A percentile compares a stretch with the other conserved stretches of the same genome.
These are phyloP conservation scores for Cladosporium oxysporum DNA, from an alignment of 2,329 filamentous ascomycete species.

Conservation along the genomic window DNA sequence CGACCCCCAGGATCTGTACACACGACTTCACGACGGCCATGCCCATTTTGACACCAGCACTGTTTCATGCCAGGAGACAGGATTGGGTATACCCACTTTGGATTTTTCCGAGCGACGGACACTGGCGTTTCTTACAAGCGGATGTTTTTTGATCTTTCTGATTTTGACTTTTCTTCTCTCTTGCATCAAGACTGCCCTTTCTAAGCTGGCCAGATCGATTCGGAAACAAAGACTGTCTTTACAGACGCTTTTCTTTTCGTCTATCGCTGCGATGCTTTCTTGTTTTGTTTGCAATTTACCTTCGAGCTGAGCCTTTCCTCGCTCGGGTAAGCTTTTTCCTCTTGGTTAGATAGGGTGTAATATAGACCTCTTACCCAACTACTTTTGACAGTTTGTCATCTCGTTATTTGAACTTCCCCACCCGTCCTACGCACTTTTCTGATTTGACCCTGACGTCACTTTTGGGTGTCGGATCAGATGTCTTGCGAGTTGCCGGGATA, in stretches of 20 bases:
- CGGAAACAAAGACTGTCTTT: constrained; percentile 6
- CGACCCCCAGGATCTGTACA: not conserved
- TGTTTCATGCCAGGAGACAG: constrained; percentile 13
- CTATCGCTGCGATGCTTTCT: constrained; percentile 10
- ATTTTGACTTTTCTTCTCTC: constrained; percentile 6
- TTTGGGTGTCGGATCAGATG: not conserved
- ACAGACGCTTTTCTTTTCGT: constrained; percentile 3
- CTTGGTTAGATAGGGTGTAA: constrained; percentile 18
- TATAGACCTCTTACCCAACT: constrained; percentile 13
- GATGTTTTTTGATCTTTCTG: constrained; percentile 9
- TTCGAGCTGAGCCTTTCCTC: not conserved
- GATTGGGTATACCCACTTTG: constrained; percentile 15
- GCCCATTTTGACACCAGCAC: constrained; percentile 12
- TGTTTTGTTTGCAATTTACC: not conserved
- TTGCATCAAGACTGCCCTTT: constrained; percentile 1
- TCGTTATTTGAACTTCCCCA: not conserved
- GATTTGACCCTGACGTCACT: no score
- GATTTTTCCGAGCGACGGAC: constrained; percentile 1
- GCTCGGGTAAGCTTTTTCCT: not conserved
- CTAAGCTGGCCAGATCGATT: not conserved
- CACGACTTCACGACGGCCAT: constrained; percentile 19
- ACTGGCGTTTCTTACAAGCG: constrained; percentile 7
- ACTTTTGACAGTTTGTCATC: not conserved
- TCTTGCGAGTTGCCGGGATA: constrained; percentile 4
- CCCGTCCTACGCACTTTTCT: no score